phyloP scores from a whole-genome alignment of 2,329 filamentous ascomycete species.

The Fusarium tupiense region DNA sequence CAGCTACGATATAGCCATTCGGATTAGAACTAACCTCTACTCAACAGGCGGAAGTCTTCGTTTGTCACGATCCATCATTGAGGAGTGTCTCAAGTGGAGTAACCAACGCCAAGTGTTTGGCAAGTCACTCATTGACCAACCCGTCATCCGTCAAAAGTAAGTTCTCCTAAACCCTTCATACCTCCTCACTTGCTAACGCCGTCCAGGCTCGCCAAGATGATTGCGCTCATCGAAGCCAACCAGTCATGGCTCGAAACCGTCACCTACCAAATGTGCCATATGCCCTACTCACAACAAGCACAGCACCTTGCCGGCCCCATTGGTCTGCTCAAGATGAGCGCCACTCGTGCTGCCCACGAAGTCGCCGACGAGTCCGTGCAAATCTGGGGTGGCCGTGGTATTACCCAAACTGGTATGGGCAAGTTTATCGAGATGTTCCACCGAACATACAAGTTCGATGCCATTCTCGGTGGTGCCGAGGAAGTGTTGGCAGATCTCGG shows the following conservation, averaged over 20 bases:
- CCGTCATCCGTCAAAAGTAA: conserved; percentile 83
- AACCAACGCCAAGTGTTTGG: conserved; percentile 87
- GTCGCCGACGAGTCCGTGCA: conserved; percentile 86
- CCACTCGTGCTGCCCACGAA: conserved; percentile 81
- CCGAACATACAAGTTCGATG: conserved; percentile 83
- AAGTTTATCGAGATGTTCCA: conserved; percentile 85
- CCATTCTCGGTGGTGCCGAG: conserved; percentile 82
- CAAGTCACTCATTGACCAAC: conserved; percentile 84
- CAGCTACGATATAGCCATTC: background rate
- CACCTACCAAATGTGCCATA: conserved; percentile 88
- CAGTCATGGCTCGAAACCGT: conserved; percentile 87
- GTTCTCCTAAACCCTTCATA: conserved; percentile 17
- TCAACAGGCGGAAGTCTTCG: conserved; percentile 65
- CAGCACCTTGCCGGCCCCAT: conserved; percentile 82
- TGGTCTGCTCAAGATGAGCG: conserved; percentile 81
- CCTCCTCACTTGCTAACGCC: background rate
- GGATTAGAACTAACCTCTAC: conserved; percentile 5
- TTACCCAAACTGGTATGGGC: conserved; percentile 87
- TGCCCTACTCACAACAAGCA: conserved; percentile 81
- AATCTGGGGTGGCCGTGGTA: conserved; percentile 83
- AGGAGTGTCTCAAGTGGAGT: conserved; percentile 88
- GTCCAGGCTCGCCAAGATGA: conserved; percentile 81
- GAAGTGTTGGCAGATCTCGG: conserved; percentile 85
- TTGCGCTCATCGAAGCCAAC: conserved; percentile 81
- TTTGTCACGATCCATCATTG: conserved; percentile 73